Evolutionary conservation across 1,284 basidiomycete species (phyloP).

Genomic region (Leccinum brunneo-olivaceum): DNA sequence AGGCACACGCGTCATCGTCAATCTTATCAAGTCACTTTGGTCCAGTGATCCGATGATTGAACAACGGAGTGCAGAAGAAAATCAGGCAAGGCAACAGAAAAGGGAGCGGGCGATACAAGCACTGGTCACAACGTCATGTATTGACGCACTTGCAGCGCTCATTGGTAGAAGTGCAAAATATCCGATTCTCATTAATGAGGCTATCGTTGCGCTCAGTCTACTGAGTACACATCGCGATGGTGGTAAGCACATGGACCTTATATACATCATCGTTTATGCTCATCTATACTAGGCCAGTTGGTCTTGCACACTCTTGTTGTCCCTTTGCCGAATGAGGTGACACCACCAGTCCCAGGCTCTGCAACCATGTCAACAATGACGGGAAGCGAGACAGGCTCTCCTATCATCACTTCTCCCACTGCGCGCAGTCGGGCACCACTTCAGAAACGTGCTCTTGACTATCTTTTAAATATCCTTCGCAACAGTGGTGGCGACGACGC

Average conservation of each 20-base stretch:
- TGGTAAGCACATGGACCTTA: conserved; percentile 38
- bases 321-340: conserved; percentile 42
- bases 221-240: conserved; percentile 60
- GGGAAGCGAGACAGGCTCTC: conserved; percentile 39
- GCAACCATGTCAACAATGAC: conserved; percentile 38
- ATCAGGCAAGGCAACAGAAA: conserved; percentile 37
- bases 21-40: conserved; percentile 71
- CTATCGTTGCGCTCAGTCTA: conserved; percentile 76
- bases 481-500: conserved; percentile 39
- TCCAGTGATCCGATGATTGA: conserved; percentile 38
- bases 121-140: conserved; percentile 48
- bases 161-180: conserved; percentile 74
- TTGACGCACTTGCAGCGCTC: conserved; percentile 63
- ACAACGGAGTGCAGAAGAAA: conserved; percentile 22
- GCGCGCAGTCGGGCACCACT: conserved; percentile 35
- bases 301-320: conserved; percentile 54
- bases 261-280: conserved; percentile 7
- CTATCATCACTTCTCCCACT: conserved; percentile 34
- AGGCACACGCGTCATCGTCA: conserved; percentile 82
- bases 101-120: conserved; percentile 49
- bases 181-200: conserved; percentile 85
- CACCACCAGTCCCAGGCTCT: conserved; percentile 29
- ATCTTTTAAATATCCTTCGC: conserved; percentile 51
- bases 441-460: conserved; percentile 55
- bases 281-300: conserved; percentile 42